phyloP scores from a whole-genome alignment of 1,139 yeast genomes.

The Saccharomyces hybrid region DNA sequence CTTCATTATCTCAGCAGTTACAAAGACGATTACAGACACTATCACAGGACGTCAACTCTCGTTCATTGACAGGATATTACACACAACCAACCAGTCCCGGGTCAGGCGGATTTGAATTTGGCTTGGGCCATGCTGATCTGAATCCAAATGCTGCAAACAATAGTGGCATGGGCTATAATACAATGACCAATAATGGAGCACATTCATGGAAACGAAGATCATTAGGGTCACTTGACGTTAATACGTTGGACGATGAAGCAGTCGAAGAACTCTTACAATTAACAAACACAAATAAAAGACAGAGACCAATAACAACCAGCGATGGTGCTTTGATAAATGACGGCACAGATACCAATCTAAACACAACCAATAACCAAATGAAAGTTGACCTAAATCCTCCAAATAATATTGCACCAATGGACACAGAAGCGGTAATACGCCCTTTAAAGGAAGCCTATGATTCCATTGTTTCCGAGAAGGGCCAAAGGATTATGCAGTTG shows the following conservation, averaged over 20 bases:
- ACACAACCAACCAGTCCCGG: slow-evolving; percentile 32
- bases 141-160: slow-evolving; percentile 6
- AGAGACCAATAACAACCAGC: background rate
- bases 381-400: background rate
- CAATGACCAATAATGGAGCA: slow-evolving; percentile 1
- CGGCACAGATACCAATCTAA: background rate
- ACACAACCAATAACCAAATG: background rate
- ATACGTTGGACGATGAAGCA: slow-evolving; percentile 25
- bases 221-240: slow-evolving; percentile 23
- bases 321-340: background rate
- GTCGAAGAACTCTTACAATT: slow-evolving; percentile 29
- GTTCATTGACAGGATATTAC: slow-evolving; percentile 25
- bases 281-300: slow-evolving; percentile 17
- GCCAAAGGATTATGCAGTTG: slow-evolving; percentile 24
- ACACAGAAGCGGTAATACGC: slow-evolving; percentile 12
- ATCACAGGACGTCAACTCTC: slow-evolving; percentile 22
- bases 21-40: slow-evolving; percentile 23
- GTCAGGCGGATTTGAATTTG: slow-evolving; percentile 13
- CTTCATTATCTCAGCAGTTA: slow-evolving; percentile 24
- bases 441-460: slow-evolving; percentile 24
- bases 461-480: slow-evolving; percentile 25
- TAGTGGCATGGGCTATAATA: slow-evolving; percentile 3
- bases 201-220: slow-evolving; percentile 24
- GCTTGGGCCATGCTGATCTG: slow-evolving; percentile 8
- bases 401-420: background rate